Evolutionary conservation across 257 asterid species (phyloP), one percentile per base, ranked within the genome.

Genomic region (Solanum etuberosum): DNA sequence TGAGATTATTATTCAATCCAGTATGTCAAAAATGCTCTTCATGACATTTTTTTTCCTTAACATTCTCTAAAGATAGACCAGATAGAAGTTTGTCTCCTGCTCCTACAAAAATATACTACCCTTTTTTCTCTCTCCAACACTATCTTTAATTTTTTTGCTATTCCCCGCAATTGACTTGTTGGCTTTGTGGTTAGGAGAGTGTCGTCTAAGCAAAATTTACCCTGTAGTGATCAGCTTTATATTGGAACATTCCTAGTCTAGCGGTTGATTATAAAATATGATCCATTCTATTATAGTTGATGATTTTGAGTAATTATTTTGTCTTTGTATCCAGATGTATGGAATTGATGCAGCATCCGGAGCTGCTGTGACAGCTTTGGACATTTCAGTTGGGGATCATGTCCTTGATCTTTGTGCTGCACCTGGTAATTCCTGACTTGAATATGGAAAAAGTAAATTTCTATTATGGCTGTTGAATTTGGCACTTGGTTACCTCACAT

Each of bases 271-370:
- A 48, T 48, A 46, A 80, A 15, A 80, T 80, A 80, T 29, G 85
- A 80, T 29, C 40, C 68, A 29, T 29, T 48, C 18, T 23, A 29
- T 80, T 8, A 46, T 46, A 46, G 9, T 46, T 48, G 67, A 80
- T 46, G 85, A 46, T 85, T 25, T 72, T 14, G 20, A 25, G 43
- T 21, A 73, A 3, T 83, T 78, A 71, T 63, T 89, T 89, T 81
- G 59, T 83, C 70, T 88, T 87, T 67, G 72, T 71, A 48, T 90
- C 87, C 93, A 97, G 99, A 94, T 97, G 88, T 96, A 97, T 93
- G 99, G 99, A 90, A 93, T 97, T 83, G 99, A 95, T 92, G 99
- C 98, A 71, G 95, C 98, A 88, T 97, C 99, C 51, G 99, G 99
- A 88, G 99, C 99, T 90, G 98, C 99, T 29, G 99, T 97, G 88